A percentile compares a stretch with the other conserved stretches of the same genome.
Evolutionary conservation across 1,284 basidiomycete species (phyloP).

Genomic region (Ceraceosorus guamensis): DNA sequence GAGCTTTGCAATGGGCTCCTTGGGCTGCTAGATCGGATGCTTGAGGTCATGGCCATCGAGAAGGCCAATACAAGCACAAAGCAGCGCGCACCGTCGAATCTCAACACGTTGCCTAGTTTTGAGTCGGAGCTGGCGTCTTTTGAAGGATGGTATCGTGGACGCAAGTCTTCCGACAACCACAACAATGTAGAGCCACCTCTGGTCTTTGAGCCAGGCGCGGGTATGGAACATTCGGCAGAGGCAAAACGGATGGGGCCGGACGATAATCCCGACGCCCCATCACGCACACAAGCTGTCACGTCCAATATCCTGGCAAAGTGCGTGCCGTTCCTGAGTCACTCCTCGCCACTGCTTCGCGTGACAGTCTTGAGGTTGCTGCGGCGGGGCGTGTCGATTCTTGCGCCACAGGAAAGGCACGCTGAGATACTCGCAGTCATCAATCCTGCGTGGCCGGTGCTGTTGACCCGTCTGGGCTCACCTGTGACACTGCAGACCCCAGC

Average conservation of each 20-base stretch:
- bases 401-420: conserved; percentile 17
- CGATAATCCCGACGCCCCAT: conserved; percentile 2
- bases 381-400: conserved; percentile 23
- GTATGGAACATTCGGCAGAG: not conserved
- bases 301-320: conserved; percentile 15
- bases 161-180: not conserved
- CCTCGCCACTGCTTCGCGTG: conserved; percentile 6
- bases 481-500: too few relatives aligned
- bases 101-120: not conserved
- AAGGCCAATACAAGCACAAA: too few relatives aligned
- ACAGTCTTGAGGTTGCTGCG: conserved; percentile 19
- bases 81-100: not conserved
- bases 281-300: conserved; percentile 8
- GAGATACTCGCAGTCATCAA: conserved; percentile 39
- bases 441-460: conserved; percentile 36
- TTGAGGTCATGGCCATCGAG: conserved; percentile 28
- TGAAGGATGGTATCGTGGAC: not conserved
- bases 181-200: not conserved
- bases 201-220: too few relatives aligned
- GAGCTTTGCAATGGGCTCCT: conserved; percentile 32
- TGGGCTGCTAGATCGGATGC: conserved; percentile 30
- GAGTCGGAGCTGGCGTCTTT: not conserved
- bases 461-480: conserved; percentile 28
- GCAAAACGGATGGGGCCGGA: not conserved
- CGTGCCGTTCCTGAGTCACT: conserved; percentile 17